Percentiles rank a stretch among this genome's conserved stretches.
Evolutionary conservation across 345 rosid species (phyloP).

Genomic region (Populus davidiana): DNA sequence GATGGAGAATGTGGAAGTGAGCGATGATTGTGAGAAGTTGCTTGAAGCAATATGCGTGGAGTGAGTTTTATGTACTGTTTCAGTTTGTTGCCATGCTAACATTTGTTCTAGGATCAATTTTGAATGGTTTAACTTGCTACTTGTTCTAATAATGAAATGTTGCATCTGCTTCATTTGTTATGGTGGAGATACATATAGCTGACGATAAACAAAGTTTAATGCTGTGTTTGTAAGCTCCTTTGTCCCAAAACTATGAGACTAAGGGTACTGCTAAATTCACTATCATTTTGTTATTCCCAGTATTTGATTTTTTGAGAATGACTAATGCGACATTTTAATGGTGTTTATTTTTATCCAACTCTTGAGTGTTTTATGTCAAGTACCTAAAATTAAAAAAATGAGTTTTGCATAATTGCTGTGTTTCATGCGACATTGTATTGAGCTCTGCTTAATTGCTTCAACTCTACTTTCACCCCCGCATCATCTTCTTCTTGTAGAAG

Average conservation of each 20-base stretch:
- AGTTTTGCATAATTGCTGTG: too few relatives aligned
- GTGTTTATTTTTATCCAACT: too few relatives aligned
- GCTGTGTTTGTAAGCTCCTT: neutral
- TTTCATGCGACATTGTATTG: too few relatives aligned
- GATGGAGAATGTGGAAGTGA: constrained; percentile 78
- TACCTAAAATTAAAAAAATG: too few relatives aligned
- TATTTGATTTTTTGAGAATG: too few relatives aligned
- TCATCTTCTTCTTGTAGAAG: too few relatives aligned
- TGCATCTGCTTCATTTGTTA: neutral
- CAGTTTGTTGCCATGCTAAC: neutral
- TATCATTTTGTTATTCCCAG: too few relatives aligned
- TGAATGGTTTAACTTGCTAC: constrained; percentile 3
- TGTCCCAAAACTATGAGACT: neutral
- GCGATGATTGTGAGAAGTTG: constrained; percentile 56
- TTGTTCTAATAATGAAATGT: constrained; percentile 2
- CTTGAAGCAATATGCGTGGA: constrained; percentile 59
- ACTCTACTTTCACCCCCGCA: too few relatives aligned
- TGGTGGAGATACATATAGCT: neutral
- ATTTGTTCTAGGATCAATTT: neutral
- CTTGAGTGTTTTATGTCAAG: too few relatives aligned
- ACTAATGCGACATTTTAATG: too few relatives aligned
- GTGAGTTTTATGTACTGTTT: constrained; percentile 30
- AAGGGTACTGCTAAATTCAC: too few relatives aligned
- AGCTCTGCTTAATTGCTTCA: too few relatives aligned
- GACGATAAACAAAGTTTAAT: neutral